Conservation (phyloP, 2,329 filamentous ascomycete genomes). For the Penicillium sp. region DNA sequence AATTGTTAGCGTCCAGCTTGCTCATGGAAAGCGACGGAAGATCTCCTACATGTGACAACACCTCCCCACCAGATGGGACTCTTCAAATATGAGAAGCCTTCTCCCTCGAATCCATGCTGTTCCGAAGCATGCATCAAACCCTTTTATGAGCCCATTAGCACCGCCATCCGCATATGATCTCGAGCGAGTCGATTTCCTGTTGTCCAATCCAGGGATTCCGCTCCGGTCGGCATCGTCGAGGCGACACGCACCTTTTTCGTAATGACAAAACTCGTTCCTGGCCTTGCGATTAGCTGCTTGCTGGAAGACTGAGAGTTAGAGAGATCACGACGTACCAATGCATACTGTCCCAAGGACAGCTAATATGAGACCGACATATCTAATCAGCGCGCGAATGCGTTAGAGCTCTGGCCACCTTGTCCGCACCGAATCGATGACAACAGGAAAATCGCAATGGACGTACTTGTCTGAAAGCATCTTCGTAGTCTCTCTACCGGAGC, state of each 20-base stretch:
- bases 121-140: constrained; percentile 87
- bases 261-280: constrained; percentile 95
- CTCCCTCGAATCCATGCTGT: constrained; percentile 90
- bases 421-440: constrained; percentile 5
- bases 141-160: constrained; percentile 41
- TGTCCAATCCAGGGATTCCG: background rate
- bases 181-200: background rate
- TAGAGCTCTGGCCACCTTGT: constrained; percentile 17
- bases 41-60: constrained; percentile 69
- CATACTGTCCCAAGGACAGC: constrained; percentile 46
- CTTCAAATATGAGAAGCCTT: constrained; percentile 87
- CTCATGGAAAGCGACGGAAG: constrained; percentile 8
- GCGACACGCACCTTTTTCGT: constrained; percentile 76
- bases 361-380: constrained; percentile 45
- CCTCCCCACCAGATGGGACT: constrained; percentile 98
- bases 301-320: background rate
- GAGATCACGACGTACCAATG: constrained; percentile 34
- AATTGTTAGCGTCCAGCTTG: constrained; percentile 23
- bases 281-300: constrained; percentile 8
- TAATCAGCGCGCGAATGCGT: constrained; percentile 23
- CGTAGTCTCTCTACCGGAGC: constrained; percentile 28
- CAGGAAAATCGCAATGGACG: constrained; percentile 7
- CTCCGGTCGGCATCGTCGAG: constrained; percentile 7
- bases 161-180: background rate
- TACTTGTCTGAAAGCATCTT: constrained; percentile 44